These are phyloP conservation scores for Aspergillus caelatus DNA, from an alignment of 2,329 filamentous ascomycete genomes.

Conservation along the genomic window DNA sequence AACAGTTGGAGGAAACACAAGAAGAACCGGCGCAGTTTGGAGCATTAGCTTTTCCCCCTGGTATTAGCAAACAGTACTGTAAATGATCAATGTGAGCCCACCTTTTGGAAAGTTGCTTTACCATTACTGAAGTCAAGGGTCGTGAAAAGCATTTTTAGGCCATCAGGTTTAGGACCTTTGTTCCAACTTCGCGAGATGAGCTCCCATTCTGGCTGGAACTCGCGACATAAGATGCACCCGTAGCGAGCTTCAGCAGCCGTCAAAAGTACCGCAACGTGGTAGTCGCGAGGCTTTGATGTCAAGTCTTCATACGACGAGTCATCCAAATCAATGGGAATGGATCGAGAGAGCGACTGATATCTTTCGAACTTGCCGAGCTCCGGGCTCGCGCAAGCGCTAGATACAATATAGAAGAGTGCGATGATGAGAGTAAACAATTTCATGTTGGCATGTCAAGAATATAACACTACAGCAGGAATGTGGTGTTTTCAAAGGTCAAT, in stretches of 20 bases:
- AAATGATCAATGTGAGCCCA: constrained; percentile 48
- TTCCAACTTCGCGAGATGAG: constrained; percentile 83
- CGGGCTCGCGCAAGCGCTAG: constrained; percentile 55
- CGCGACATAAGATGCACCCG: constrained; percentile 81
- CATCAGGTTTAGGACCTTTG: constrained; percentile 70
- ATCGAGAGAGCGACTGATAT: constrained; percentile 70
- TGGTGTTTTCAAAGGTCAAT: not conserved
- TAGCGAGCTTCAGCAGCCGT: constrained; percentile 84
- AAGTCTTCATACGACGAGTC: constrained; percentile 75
- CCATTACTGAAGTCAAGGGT: constrained; percentile 89
- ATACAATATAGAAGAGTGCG: constrained; percentile 44
- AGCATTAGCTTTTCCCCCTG: constrained; percentile 71
- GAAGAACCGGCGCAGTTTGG: constrained; percentile 88
- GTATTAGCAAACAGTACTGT: constrained; percentile 13
- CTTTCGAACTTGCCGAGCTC: constrained; percentile 68
- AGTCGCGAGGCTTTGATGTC: constrained; percentile 78
- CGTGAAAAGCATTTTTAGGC: constrained; percentile 68
- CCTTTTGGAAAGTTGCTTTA: constrained; percentile 81
- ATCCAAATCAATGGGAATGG: constrained; percentile 73
- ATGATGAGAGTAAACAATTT: constrained; percentile 32
- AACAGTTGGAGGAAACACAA: constrained; percentile 82
- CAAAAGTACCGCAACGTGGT: constrained; percentile 77
- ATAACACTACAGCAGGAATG: not conserved
- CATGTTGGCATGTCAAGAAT: constrained; percentile 30
- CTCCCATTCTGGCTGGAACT: constrained; percentile 95